Evolutionary conservation across 805 yeast species (phyloP).

Genomic region (Myxozyma lipomycoides): DNA sequence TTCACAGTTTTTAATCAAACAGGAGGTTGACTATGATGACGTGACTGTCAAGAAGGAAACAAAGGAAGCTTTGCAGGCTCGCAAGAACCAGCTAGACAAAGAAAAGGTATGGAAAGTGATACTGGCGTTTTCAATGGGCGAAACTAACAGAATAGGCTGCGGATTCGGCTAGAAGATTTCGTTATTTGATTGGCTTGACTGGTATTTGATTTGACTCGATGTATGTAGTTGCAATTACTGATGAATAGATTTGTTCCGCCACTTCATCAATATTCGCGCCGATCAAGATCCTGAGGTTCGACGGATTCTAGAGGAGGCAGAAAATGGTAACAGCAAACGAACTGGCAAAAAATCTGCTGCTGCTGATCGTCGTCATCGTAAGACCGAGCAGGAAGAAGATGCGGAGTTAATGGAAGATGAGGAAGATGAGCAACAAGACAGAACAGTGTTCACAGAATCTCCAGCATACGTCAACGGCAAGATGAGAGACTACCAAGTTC

Average conservation of each 20-base stretch:
- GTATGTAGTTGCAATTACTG: neutral
- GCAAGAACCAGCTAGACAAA: conserved; percentile 24
- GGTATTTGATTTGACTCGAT: conserved; percentile 8
- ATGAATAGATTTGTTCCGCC: conserved; percentile 64
- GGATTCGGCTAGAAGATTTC: conserved; percentile 74
- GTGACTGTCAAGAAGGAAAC: conserved; percentile 12
- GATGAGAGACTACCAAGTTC: conserved; percentile 86
- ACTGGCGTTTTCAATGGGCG: neutral
- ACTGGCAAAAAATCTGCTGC: conserved; percentile 26
- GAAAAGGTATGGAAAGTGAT: conserved; percentile 19
- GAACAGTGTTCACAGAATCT: conserved; percentile 77
- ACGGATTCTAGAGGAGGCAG: conserved; percentile 36
- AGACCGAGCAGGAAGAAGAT: conserved; percentile 93
- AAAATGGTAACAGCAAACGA: conserved; percentile 29
- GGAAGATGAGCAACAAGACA: conserved; percentile 48
- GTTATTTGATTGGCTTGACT: conserved; percentile 73
- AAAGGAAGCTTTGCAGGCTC: conserved; percentile 30
- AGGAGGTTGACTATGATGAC: conserved; percentile 4
- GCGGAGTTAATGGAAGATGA: conserved; percentile 85
- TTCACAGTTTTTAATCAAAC: too few relatives aligned
- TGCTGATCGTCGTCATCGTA: conserved; percentile 58
- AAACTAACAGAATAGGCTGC: conserved; percentile 37
- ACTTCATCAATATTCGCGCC: conserved; percentile 78
- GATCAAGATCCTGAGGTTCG: conserved; percentile 66
- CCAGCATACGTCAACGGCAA: conserved; percentile 74